Evolutionary conservation across 495 filamentous ascomycete species (phyloP).

Genomic region (Xanthoparmelia taractica): DNA sequence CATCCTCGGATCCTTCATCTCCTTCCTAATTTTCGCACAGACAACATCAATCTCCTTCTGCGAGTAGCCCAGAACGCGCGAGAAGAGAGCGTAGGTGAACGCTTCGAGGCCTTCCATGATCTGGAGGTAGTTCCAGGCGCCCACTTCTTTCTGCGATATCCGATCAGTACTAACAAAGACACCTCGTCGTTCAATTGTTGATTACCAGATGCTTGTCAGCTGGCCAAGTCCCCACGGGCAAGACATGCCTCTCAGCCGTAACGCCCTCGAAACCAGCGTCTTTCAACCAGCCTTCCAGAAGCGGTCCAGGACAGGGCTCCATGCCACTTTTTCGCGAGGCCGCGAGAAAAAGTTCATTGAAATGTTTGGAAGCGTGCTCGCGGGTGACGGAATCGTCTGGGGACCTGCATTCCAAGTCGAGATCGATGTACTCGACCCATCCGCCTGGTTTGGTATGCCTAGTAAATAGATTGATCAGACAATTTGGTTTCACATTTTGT

Average conservation of each 20-base stretch:
- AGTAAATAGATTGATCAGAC: too few relatives aligned
- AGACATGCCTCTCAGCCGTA: conserved; percentile 15
- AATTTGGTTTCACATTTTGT: neutral
- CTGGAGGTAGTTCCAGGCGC: conserved; percentile 34
- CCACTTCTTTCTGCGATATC: conserved; percentile 22
- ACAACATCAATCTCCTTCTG: conserved; percentile 49
- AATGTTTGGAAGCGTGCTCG: conserved; percentile 11
- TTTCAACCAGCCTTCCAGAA: conserved; percentile 23
- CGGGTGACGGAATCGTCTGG: conserved; percentile 22
- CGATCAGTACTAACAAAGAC: neutral
- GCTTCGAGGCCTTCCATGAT: conserved; percentile 38
- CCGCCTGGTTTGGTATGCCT: conserved; percentile 27
- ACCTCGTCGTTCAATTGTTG: neutral
- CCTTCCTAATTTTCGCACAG: conserved; percentile 44
- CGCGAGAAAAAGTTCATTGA: conserved; percentile 7
- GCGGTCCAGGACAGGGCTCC: conserved; percentile 19
- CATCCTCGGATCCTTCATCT: conserved; percentile 42
- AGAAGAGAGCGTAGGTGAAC: conserved; percentile 43
- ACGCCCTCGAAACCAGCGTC: conserved; percentile 29
- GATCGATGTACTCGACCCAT: conserved; percentile 31
- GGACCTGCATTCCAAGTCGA: conserved; percentile 24
- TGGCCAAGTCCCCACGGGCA: conserved; percentile 31
- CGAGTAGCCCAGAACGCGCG: conserved; percentile 47
- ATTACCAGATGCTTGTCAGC: conserved; percentile 27
- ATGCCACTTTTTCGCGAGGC: conserved; percentile 1